Base-by-base conservation (phyloP, 2,329 filamentous ascomycete genomes). In the Hypoxylon sp. region DNA sequence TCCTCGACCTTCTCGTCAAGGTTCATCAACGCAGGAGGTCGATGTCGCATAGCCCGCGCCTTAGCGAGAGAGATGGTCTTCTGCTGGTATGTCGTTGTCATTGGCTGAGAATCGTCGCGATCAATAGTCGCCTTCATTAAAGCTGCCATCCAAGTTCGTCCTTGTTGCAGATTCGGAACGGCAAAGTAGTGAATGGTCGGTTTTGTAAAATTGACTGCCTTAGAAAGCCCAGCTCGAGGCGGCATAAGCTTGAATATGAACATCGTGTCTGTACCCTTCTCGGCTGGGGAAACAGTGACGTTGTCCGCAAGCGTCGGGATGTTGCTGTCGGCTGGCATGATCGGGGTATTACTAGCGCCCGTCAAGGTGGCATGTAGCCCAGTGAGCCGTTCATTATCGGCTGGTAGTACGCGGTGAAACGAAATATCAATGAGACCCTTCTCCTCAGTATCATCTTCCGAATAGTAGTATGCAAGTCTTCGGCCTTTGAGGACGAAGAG, bases 121-220 rank as follows among this genome's bases (percentile, higher is more conserved):
- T 98, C 95, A 73, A 99, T 99, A 1, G 96, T 99, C 9, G 96
- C 96, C 81, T 99, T 99, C 93, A 99, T 97, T 54, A 99, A 82
- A 5, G 96, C 96, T 3, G 94, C 96, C 96, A 99, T 99, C 96
- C 96, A 99, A 41, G 96, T 82, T 11, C 96, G 89, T 14, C 96
- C 96, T 75, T 96, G 89, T 73, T 93, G 89, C 63, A 97, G 83
- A 73, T 91, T 97, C 55, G 96, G 94, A 21, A 97, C 94, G 4
- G 96, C 96, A 78, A 99, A 99, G 78, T 97, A 98, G 78, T 99
- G 96, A 39, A 97, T 92, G 7, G 94, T 96, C 3, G 96, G 96
- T 78, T 97, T 97, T 1, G 96, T 99, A 77, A 99, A 99, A 76
- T 94, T 97, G 62, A 99, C 95, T 0, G 94, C 96, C 61, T 93